phyloP scores from a whole-genome alignment of 1,284 basidiomycete genomes.

The Leccinum fallax region DNA sequence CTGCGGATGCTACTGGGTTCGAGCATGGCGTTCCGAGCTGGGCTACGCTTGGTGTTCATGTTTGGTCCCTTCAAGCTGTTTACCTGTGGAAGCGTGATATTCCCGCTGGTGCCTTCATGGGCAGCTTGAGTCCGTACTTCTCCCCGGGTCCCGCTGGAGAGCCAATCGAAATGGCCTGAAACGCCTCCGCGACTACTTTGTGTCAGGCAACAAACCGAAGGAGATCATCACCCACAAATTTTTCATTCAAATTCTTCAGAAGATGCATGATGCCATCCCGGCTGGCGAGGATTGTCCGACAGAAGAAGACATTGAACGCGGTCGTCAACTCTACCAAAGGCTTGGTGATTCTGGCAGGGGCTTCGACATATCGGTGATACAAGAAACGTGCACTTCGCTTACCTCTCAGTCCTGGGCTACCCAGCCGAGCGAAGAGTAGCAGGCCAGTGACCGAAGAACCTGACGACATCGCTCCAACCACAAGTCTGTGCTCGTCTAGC shows the following conservation, averaged over 20 bases:
- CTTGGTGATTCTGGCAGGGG: neutral
- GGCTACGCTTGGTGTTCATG: too few species aligned
- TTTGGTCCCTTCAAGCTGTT: too few species aligned
- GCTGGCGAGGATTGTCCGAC: neutral
- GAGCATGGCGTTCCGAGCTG: too few species aligned
- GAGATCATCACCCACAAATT: neutral
- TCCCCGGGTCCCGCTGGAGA: neutral
- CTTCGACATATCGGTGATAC: neutral
- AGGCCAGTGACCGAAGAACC: neutral
- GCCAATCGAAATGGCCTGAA: neutral
- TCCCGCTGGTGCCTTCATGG: neutral
- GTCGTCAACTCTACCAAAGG: neutral
- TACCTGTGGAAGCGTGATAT: neutral
- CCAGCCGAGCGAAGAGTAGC: neutral
- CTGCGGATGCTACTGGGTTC: too few species aligned
- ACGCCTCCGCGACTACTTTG: too few species aligned
- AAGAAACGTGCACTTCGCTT: neutral
- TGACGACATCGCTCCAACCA: too few species aligned
- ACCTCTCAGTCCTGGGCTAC: neutral
- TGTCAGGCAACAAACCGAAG: neutral
- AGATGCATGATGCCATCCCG: neutral
- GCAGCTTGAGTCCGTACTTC: neutral
- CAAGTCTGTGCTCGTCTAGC: too few species aligned
- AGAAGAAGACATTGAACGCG: neutral
- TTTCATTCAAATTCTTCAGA: neutral